phyloP scores from a whole-genome alignment of 768 basidiomycete species.

The Omphalotus guepiniiformis region DNA sequence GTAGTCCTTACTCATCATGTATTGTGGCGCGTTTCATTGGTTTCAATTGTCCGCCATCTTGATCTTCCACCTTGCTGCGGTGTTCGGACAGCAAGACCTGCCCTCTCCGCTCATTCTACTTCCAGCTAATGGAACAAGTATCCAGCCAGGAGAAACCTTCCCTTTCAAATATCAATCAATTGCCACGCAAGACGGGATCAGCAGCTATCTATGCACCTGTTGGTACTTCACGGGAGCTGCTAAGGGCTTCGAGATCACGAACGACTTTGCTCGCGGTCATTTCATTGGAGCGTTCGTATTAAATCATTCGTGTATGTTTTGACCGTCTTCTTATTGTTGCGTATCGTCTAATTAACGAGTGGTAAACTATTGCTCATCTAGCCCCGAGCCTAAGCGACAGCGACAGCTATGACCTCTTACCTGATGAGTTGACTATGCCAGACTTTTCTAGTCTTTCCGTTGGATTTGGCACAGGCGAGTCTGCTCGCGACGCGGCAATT shows the following conservation, averaged over 20 bases:
- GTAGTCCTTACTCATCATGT: too few relatives aligned
- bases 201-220: neutral
- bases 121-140: slow-evolving; percentile 16
- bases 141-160: slow-evolving; percentile 26
- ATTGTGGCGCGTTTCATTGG: too few relatives aligned
- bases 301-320: neutral
- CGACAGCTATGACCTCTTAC: neutral
- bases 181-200: slow-evolving; percentile 10
- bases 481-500: neutral
- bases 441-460: neutral
- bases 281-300: neutral
- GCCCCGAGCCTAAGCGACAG: neutral
- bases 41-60: too few relatives aligned
- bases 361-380: too few relatives aligned
- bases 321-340: neutral
- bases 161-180: slow-evolving; percentile 25
- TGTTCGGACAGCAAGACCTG: slow-evolving; percentile 12
- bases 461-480: neutral
- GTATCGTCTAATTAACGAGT: too few relatives aligned
- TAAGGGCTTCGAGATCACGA: neutral
- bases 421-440: neutral
- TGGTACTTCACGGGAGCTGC: neutral
- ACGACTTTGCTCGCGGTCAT: neutral
- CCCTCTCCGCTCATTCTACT: slow-evolving; percentile 19
- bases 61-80: too few relatives aligned